These are phyloP conservation scores for Croton setiger DNA, from an alignment of 441 rosid genomes.

Conservation along the genomic window DNA sequence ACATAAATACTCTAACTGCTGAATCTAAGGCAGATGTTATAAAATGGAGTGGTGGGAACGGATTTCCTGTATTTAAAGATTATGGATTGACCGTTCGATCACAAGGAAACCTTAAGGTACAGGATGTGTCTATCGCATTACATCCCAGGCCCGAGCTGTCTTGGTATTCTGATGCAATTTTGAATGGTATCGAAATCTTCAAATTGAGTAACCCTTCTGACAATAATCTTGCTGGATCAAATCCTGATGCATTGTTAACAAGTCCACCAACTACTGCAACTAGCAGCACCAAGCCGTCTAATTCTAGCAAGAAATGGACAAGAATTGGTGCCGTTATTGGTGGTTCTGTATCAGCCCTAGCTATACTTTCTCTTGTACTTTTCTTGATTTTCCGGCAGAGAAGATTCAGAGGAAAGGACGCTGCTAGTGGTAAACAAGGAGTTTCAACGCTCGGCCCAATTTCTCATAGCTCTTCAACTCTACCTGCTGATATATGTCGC, in stretches of 20 bases:
- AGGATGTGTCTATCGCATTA: slow-evolving; percentile 27
- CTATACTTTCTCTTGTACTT: slow-evolving; percentile 15
- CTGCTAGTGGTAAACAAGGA: background rate
- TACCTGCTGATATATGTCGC: slow-evolving; percentile 46
- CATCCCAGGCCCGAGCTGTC: background rate
- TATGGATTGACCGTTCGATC: background rate
- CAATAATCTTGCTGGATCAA: slow-evolving; percentile 33
- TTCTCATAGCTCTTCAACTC: slow-evolving; percentile 23
- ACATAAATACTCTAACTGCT: background rate
- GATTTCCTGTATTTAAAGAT: slow-evolving; percentile 32
- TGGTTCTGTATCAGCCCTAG: slow-evolving; percentile 15
- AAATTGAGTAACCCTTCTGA: slow-evolving; percentile 16
- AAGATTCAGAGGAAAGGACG: slow-evolving; percentile 17
- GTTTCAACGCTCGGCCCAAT: slow-evolving; percentile 10
- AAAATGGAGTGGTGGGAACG: slow-evolving; percentile 18
- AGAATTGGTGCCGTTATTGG: slow-evolving; percentile 16
- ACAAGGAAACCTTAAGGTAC: background rate
- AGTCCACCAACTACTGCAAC: background rate
- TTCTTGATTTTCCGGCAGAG: slow-evolving; percentile 25
- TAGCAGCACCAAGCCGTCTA: background rate
- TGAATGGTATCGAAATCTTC: slow-evolving; percentile 55
- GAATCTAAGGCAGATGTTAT: slow-evolving; percentile 22
- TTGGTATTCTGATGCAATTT: slow-evolving; percentile 16
- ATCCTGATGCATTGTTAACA: slow-evolving; percentile 18
- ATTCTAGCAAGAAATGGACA: background rate